Base-by-base conservation (phyloP, 2,329 filamentous ascomycete species). In the Fusarium sp. region DNA sequence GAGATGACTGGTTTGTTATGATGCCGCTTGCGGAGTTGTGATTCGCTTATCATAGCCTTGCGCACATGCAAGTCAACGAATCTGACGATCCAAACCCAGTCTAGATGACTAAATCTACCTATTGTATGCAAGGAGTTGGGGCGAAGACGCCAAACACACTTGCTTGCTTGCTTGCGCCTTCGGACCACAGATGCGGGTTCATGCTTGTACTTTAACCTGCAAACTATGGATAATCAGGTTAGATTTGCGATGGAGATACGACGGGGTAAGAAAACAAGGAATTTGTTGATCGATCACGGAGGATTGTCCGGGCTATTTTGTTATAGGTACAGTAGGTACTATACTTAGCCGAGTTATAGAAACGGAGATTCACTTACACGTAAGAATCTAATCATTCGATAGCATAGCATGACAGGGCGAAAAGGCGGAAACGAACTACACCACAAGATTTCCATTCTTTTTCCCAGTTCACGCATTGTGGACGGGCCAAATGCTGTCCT, bases 1-100 rank as follows among this genome's bases (percentile, higher is more conserved):
- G 51, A 55, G 51, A 55, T 52, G 51, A 38, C 30, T 40, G 44
- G 30, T 43, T 63, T 69, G 59, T 65, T 71, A 57, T 65, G 44
- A 40, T 51, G 40, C 46, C 51, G 60, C 25, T 69, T 71, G 24
- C 48, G 68, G 51, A 44, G 40, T 27, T 25, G 29, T 53, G 52
- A 69, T 71, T 71, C 68, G 68, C 68, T 66, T 58, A 69, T 62
- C 43, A 44, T 56, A 34, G 43, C 30, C 51, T 38, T 65, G 62
- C 64, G 71, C 71, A 74, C 69, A 74, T 74, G 71, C 71, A 74
- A 61, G 69, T 67, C 55, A 74, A 58, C 49, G 55, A 60, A 54
- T 38, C 46, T 63, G 46, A 56, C 51, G 41, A 56, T 52, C 30
- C 34, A 52, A 34, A 34, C 49, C 25, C 49, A 52, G 49, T 38